Conservation (phyloP, 1,139 yeast genomes). For the Nakaseomyces sp. region DNA sequence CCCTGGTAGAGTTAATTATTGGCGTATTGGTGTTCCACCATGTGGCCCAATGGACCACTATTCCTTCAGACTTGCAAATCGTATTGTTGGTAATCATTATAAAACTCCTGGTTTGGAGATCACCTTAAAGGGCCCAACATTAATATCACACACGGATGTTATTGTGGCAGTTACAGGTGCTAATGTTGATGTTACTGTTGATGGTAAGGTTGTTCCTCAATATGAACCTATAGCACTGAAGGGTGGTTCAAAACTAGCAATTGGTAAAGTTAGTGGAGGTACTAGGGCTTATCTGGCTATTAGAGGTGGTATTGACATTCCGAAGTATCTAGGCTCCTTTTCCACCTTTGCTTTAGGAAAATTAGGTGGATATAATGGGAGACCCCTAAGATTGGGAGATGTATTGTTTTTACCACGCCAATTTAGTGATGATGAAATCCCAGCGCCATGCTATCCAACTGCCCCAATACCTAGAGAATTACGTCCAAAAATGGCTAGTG, state of each 20-base stretch:
- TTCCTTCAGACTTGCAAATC: constrained; percentile 80
- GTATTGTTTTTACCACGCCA: constrained; percentile 70
- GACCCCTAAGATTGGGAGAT: constrained; percentile 86
- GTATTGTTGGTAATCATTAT: constrained; percentile 77
- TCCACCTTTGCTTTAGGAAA: constrained; percentile 93
- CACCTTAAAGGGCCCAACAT: constrained; percentile 78
- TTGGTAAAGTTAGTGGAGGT: constrained; percentile 74
- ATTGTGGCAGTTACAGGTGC: constrained; percentile 86
- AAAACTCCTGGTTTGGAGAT: constrained; percentile 84
- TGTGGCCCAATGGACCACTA: constrained; percentile 97
- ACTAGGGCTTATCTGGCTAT: constrained; percentile 86
- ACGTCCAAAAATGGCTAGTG: constrained; percentile 44
- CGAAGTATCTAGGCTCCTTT: constrained; percentile 90
- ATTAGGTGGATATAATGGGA: constrained; percentile 91
- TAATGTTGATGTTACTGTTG: constrained; percentile 52
- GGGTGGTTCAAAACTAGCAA: constrained; percentile 66
- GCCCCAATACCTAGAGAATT: constrained; percentile 45
- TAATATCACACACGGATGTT: constrained; percentile 72
- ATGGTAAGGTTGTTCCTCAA: constrained; percentile 48
- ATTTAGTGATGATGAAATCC: constrained; percentile 59
- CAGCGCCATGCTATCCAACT: constrained; percentile 63
- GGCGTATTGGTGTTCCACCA: constrained; percentile 96
- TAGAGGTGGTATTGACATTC: constrained; percentile 89
- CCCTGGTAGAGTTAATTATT: constrained; percentile 84
- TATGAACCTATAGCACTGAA: constrained; percentile 64